Evolutionary conservation across 768 basidiomycete genomes (phyloP).

Genomic region (Collybia mongolica): DNA sequence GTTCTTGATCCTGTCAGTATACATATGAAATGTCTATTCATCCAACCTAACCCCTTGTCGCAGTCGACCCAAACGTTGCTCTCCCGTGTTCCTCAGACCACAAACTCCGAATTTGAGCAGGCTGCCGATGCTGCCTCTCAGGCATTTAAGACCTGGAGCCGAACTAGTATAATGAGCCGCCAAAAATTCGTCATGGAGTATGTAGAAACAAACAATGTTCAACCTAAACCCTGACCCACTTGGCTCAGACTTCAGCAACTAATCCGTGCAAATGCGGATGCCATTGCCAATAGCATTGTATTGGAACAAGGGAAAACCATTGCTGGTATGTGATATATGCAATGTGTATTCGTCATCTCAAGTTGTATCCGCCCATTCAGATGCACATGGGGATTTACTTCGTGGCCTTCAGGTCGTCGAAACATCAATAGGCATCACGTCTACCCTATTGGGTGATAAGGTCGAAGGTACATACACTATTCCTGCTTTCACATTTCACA

Average conservation of each 20-base stretch:
- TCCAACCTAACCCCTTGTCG: slow-evolving; percentile 1
- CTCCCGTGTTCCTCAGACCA: slow-evolving; percentile 88
- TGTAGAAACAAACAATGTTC: slow-evolving; percentile 22
- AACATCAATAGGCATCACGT: slow-evolving; percentile 77
- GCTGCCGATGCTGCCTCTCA: slow-evolving; percentile 82
- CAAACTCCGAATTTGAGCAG: slow-evolving; percentile 72
- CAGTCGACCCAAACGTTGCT: slow-evolving; percentile 91
- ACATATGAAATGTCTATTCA: not conserved
- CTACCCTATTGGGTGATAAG: slow-evolving; percentile 85
- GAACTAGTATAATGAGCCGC: slow-evolving; percentile 78
- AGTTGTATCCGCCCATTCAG: slow-evolving; percentile 32
- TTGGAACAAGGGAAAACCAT: slow-evolving; percentile 96
- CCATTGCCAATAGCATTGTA: slow-evolving; percentile 85
- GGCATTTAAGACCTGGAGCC: slow-evolving; percentile 89
- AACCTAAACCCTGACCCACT: not conserved
- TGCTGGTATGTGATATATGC: slow-evolving; percentile 49
- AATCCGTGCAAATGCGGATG: slow-evolving; percentile 82
- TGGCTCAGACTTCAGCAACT: slow-evolving; percentile 76
- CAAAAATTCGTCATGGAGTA: slow-evolving; percentile 91
- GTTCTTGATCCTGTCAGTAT: slow-evolving; percentile 81
- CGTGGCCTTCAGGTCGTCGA: slow-evolving; percentile 91
- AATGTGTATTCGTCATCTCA: not conserved
- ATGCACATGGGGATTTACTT: slow-evolving; percentile 93
- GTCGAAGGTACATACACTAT: slow-evolving; percentile 66
- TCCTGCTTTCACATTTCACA: not conserved